phyloP scores from a whole-genome alignment of 352 stramenopile genomes.

The Globisporangium alternatum region DNA sequence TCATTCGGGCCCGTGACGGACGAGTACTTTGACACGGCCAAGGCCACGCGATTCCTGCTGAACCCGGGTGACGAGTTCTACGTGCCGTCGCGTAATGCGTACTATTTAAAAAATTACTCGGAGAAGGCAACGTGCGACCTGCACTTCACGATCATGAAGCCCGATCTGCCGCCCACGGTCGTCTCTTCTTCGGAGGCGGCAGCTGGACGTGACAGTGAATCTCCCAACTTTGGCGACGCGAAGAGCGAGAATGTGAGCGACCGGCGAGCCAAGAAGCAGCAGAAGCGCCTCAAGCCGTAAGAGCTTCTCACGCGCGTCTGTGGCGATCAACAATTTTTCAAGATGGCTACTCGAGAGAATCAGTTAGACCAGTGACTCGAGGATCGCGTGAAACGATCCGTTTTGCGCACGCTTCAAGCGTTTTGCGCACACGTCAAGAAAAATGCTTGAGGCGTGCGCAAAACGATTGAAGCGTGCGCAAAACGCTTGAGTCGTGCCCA shows the following conservation, averaged over 20 bases:
- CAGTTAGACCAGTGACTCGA: background rate
- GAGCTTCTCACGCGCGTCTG: background rate
- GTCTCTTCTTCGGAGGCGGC: conserved; percentile 2
- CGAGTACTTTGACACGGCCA: conserved; percentile 86
- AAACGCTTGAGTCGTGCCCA: too few relatives aligned
- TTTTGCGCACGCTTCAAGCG: too few relatives aligned
- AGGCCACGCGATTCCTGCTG: conserved; percentile 93
- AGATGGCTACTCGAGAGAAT: background rate
- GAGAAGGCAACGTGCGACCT: conserved; percentile 80
- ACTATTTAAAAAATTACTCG: conserved; percentile 96
- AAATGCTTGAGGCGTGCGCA: too few relatives aligned
- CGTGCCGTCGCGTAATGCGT: conserved; percentile 95
- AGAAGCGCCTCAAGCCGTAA: conserved; percentile 17
- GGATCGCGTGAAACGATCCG: too few relatives aligned
- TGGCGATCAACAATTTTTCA: background rate
- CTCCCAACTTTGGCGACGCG: conserved; percentile 2
- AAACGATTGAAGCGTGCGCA: too few relatives aligned
- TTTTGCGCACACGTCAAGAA: too few relatives aligned
- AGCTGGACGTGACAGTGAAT: background rate
- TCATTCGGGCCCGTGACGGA: conserved; percentile 63
- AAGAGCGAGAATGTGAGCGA: conserved; percentile 8
- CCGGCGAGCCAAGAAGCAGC: conserved; percentile 10
- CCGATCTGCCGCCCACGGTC: conserved; percentile 24
- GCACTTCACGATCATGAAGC: conserved; percentile 95
- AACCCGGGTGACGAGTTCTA: conserved; percentile 96